These are phyloP conservation scores for Boletus pseudopeckii DNA, from an alignment of 768 basidiomycete genomes.

Conservation along the genomic window DNA sequence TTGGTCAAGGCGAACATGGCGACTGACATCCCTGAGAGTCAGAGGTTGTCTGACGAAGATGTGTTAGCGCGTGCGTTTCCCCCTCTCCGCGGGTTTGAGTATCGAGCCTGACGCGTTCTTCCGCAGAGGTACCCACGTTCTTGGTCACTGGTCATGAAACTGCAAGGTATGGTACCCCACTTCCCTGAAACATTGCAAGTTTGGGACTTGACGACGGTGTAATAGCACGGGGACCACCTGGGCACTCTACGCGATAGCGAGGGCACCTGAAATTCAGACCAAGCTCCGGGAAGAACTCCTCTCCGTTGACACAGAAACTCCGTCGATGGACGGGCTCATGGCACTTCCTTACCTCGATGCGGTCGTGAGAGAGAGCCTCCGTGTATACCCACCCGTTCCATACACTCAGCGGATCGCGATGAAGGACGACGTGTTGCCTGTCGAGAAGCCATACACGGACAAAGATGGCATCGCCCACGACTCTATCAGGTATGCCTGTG, in stretches of 20 bases:
- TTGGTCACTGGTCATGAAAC: constrained; percentile 59
- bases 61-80: constrained; percentile 48
- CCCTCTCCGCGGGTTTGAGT: background rate
- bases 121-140: constrained; percentile 57
- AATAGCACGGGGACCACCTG: constrained; percentile 45
- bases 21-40: constrained; percentile 50
- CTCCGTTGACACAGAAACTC: constrained; percentile 48
- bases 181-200: background rate
- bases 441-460: constrained; percentile 45
- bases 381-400: constrained; percentile 47
- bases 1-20: constrained; percentile 64
- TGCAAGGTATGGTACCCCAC: constrained; percentile 37
- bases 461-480: constrained; percentile 38
- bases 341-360: constrained; percentile 65
- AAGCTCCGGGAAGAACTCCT: constrained; percentile 60
- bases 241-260: constrained; percentile 55
- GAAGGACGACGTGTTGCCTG: constrained; percentile 52
- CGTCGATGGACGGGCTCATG: constrained; percentile 67
- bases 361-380: constrained; percentile 58
- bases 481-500: constrained; percentile 33
- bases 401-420: constrained; percentile 42
- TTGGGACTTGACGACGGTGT: background rate
- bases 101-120: background rate
- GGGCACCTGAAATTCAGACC: constrained; percentile 45
- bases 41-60: constrained; percentile 60